Evolutionary conservation across 1,284 basidiomycete genomes (phyloP), one percentile per base, ranked within the genome.

Genomic region (Papiliotrema fonsecae): DNA sequence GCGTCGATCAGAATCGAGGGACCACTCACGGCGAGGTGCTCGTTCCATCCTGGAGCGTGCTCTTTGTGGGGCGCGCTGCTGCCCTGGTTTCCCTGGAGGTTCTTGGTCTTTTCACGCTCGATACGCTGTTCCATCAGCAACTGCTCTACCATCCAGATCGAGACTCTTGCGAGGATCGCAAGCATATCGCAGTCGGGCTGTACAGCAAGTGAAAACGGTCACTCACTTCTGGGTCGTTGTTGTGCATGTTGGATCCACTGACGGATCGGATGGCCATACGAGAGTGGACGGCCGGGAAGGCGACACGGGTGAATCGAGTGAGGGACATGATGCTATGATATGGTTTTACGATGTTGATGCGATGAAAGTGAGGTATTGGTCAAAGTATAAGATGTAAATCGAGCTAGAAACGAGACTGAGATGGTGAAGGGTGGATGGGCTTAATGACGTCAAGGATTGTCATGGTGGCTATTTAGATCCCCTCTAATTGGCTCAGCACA

Each of bases 31-130:
- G 69, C 69, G 19, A 71, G 58, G 13, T 61, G 41, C 57, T 71
- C 69, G 54, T 71, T 71, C 69, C 69, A 71, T 53, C 66, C 64
- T 18, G 69, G 69, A 19, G 69, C 69, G 40, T 61, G 51, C 38
- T 67, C 57, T 38, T 62, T 64, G 55, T 62, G 64, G 14, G 65
- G 58, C 14, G 58, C 49, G 22, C 57, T 62, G 22, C 52, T 45
- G 35, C 60, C 60, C 45, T 69, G 64, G 11, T 52, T 52, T 3
- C 65, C 67, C 9, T 47, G 44, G 22, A 72, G 52, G 46, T 70
- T 69, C 38, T 58, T 50, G 6, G 61, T 56, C 55, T 72, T 72
- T 54, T 72, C 67, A 36, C 51, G 51, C 6, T 55, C 65, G 39
- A 70, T 43, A 16, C 52, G 47, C 57, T 65, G 35, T 30, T 6